Percentiles rank a stretch among this genome's conserved stretches.
These are phyloP conservation scores for Aspergillus cristatus DNA, from an alignment of 495 filamentous ascomycete genomes.

Conservation along the genomic window DNA sequence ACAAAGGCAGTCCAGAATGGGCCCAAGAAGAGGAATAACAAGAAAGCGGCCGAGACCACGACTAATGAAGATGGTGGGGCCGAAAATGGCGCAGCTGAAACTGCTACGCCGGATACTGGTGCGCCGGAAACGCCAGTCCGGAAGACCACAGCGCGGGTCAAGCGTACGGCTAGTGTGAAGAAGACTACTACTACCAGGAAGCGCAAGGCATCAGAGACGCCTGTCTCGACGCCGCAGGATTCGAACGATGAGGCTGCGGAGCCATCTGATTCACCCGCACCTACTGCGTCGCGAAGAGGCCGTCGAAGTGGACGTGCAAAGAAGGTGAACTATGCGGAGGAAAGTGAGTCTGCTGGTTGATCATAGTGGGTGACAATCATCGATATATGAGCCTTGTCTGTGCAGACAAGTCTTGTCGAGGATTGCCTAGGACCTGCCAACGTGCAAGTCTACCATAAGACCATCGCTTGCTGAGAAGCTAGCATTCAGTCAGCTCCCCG, in stretches of 20 bases:
- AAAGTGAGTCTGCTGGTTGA: constrained; percentile 13
- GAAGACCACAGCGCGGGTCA: constrained; percentile 9
- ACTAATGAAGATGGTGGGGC: constrained; percentile 1
- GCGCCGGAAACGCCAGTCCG: no score
- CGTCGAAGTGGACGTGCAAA: constrained; percentile 32
- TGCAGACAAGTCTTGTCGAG: no score
- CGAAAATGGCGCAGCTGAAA: constrained; percentile 7
- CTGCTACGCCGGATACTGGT: constrained; percentile 17
- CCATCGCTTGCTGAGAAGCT: no score
- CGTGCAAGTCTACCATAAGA: no score
- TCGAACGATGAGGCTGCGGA: constrained; percentile 18
- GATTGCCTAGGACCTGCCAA: no score
- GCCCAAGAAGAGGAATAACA: constrained; percentile 10
- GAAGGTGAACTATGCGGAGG: constrained; percentile 40
- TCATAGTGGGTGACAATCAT: no score
- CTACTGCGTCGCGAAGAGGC: constrained; percentile 4
- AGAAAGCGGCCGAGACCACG: constrained; percentile 13
- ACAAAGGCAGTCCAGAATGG: constrained; percentile 36
- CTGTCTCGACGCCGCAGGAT: constrained; percentile 17
- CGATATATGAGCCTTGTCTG: not conserved
- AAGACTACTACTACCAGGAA: constrained; percentile 20
- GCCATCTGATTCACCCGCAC: constrained; percentile 7
- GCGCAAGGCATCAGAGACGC: constrained; percentile 22
- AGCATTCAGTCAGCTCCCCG: no score
- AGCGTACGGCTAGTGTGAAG: constrained; percentile 13